A percentile compares a stretch with the other conserved stretches of the same genome.
phyloP scores from a whole-genome alignment of 495 filamentous ascomycete genomes.

The Trichoderma erinaceum region DNA sequence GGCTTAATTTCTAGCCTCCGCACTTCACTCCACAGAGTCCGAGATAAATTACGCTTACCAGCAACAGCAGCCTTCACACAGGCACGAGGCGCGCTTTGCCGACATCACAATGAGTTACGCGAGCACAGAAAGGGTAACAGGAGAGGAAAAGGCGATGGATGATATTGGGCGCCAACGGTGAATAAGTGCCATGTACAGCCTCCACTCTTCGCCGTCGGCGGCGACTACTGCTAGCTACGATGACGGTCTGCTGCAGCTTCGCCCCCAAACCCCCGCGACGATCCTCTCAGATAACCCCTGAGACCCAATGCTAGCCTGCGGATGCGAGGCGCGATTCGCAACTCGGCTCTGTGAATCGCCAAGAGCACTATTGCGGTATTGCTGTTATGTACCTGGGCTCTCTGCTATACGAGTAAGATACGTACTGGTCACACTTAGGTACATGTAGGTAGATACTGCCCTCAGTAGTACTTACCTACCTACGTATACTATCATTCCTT shows the following conservation, averaged over 20 bases:
- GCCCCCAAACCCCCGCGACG: conserved; percentile 6
- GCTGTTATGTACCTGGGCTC: not conserved
- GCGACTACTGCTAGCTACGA: not conserved
- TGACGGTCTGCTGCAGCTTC: conserved; percentile 12
- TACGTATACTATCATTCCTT: too few relatives aligned
- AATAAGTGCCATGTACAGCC: not conserved
- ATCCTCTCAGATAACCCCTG: conserved; percentile 1
- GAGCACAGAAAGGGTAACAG: not conserved
- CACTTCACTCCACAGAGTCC: not conserved
- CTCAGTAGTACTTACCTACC: too few relatives aligned
- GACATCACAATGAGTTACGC: not conserved
- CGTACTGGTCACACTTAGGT: too few relatives aligned
- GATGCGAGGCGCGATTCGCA: not conserved
- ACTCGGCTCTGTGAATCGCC: not conserved
- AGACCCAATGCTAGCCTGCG: conserved; percentile 5
- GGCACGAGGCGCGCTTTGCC: not conserved
- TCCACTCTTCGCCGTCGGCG: not conserved
- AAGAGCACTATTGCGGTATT: not conserved
- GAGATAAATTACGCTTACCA: not conserved
- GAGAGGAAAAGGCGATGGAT: not conserved
- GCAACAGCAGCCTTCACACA: not conserved
- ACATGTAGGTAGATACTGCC: too few relatives aligned
- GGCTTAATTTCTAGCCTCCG: not conserved
- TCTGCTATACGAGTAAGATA: not conserved
- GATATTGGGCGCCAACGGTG: conserved; percentile 3